Evolutionary conservation across 2,329 filamentous ascomycete genomes (phyloP).

Genomic region (Gliomastix tumulicola): DNA sequence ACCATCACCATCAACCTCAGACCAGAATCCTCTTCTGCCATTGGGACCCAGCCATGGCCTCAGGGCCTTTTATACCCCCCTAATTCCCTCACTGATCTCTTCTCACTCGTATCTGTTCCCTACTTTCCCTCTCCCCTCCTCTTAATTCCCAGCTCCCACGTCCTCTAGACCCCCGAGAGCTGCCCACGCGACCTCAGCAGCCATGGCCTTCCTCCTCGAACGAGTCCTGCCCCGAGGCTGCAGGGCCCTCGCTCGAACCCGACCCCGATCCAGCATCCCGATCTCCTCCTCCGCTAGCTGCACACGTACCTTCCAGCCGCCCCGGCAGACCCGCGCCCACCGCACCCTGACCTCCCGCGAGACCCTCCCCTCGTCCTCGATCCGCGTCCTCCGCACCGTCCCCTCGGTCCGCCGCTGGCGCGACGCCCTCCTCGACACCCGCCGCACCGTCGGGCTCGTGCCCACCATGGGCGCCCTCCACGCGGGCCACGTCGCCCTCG

Average conservation of each 20-base stretch:
- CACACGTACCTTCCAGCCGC: background rate
- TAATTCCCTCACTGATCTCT: conserved; percentile 5
- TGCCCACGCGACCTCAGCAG: background rate
- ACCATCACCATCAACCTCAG: conserved; percentile 32
- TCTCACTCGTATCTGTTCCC: conserved; percentile 1
- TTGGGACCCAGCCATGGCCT: conserved; percentile 22
- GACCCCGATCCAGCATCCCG: background rate
- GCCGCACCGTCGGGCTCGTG: conserved; percentile 75
- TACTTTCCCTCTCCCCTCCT: conserved; percentile 1
- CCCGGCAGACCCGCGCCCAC: too few species aligned
- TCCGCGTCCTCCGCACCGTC: conserved; percentile 72
- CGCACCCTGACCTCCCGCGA: conserved; percentile 17
- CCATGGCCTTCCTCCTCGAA: too few species aligned
- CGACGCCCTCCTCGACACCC: conserved; percentile 54
- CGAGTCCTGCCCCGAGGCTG: too few species aligned
- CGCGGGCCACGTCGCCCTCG: conserved; percentile 78
- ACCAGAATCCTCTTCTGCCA: conserved; percentile 13
- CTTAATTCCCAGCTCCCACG: background rate
- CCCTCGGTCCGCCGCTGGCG: conserved; percentile 64
- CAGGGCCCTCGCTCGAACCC: too few species aligned
- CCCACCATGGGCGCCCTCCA: conserved; percentile 99
- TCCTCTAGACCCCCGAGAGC: too few species aligned
- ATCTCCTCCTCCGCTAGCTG: background rate
- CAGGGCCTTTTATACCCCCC: conserved; percentile 6
- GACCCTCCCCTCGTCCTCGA: conserved; percentile 48